Evolutionary conservation across 129 eudicot species (phyloP).

Genomic region (Escallonia rubra): DNA sequence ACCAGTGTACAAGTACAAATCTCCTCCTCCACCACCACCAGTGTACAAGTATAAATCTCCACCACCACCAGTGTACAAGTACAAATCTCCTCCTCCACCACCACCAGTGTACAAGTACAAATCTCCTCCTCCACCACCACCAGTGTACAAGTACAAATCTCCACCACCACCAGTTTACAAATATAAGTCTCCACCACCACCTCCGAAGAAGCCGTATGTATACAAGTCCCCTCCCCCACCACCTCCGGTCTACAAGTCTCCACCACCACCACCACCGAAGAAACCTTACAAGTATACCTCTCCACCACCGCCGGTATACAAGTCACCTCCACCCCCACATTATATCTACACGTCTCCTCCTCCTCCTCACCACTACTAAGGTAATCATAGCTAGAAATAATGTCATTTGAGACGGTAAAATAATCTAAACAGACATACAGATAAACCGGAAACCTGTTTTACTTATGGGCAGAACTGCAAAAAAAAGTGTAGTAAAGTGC

Average conservation of each 20-base stretch:
- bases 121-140: background rate
- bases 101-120: background rate
- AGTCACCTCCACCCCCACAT: slow-evolving; percentile 17
- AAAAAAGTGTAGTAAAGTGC: no score
- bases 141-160: background rate
- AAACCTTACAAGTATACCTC: background rate
- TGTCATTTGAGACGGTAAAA: no score
- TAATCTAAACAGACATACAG: no score
- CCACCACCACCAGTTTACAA: background rate
- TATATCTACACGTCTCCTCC: slow-evolving; percentile 1
- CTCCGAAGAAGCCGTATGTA: background rate
- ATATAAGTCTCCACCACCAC: background rate
- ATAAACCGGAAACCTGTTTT: no score
- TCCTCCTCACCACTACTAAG: slow-evolving; percentile 9
- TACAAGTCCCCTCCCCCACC: background rate
- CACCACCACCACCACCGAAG: background rate
- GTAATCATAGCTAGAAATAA: background rate
- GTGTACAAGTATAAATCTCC: background rate
- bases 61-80: background rate
- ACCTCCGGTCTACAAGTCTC: background rate
- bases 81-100: background rate
- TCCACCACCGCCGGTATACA: background rate
- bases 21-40: background rate
- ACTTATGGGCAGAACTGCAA: no score
- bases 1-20: background rate